Base-by-base conservation (phyloP, 371 early-diverging fungal species). In the Mortierella sp. region DNA sequence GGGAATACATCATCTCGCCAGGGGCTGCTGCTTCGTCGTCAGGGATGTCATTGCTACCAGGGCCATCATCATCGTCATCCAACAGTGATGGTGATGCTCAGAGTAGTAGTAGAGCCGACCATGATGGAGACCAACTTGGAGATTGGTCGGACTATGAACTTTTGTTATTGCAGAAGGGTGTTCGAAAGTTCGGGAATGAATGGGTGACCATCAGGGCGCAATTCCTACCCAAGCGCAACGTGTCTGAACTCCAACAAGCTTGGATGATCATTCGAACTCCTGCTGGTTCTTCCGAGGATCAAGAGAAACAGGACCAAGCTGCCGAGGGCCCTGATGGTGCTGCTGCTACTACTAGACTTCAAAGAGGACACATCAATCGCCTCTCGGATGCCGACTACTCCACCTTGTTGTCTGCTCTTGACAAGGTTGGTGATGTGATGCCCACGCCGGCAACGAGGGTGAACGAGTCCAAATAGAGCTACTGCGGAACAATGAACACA, bases 181-280 rank as follows among this genome's bases (percentile, higher is more conserved):
- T 74, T 44, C 60, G 76, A 9, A 54, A 51, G 19, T 53, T 27
- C 43, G 76, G 76, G 5, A 74, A 47, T 1, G 28, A 34, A 8
- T 74, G 76, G 76, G 67, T 68, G 0, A 68, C 67, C n/a, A 48
- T 74, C 28, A 63, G 76, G 0, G 76, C 76, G 1, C 76, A 74
- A 50, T 74, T 60, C 52, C 27, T 74, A 21, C 76, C 76, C 25
- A 63, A 59, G 21, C 48, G 49, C 1, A 49, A 55, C 37, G 48
- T 64, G 5, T 63, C 76, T 1, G 76, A 74, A 5, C 28, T 74
- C 0, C 53, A 74, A 21, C 63, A 50, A 24, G 37, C 63, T 17
- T 74, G 76, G 76, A 39, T 39, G 21, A 25, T 49, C 5, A 60
- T 71, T 28, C 57, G 66, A 40, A 61, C 39, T 16, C 46, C 61